Base-by-base conservation (phyloP, 371 early-diverging fungal species). In the Apophysomyces trapeziformis region DNA sequence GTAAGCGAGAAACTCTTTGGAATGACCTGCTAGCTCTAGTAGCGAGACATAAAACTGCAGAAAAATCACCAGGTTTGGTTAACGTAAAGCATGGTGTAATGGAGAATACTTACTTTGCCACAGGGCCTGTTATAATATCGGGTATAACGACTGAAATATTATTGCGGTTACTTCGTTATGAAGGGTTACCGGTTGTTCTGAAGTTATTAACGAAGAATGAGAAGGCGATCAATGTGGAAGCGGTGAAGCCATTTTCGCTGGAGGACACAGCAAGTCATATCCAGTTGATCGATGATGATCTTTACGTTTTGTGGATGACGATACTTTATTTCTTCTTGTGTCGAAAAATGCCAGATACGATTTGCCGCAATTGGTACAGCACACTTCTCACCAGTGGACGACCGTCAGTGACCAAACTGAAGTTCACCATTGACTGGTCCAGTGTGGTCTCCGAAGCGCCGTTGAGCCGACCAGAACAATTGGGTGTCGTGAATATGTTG, bases 391-490 rank as follows among this genome's bases (percentile, higher is more conserved):
- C 73, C 13, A 63, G 64, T 16, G 79, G 76, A 8, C 43, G 39
- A 8, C 70, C 73, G 4, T 44, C 61, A 4, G 47, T 26, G 13
- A 61, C 9, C 2, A 72, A 68, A 60, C 60, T 64, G 1, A 18
- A 73, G 16, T 75, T 75, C 47, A 70, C 69, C 11, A 69, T 78
- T 61, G 73, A 73, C 43, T 78, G 79, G 75, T 32, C 62, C 6
- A 32, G 38, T 13, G 58, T 68, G n/a, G 58, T 68, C 4, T 41
- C 61, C 0, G 56, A 64, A 13, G 47, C 43, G 6, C 73, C 78
- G 8, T 64, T 78, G 13, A 68, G 70, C 9, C 63, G 61, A 54
- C 37, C 60, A 6, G 68, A 69, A n/a, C 73, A 72, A 21, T 50
- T 66, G 47, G 71, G 68, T 8, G 57, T 70, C 11, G 68, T 67